A percentile compares a stretch with the other conserved stretches of the same genome.
Conservation (phyloP, 495 filamentous ascomycete species). For the Staphylotrichum longicolle region DNA sequence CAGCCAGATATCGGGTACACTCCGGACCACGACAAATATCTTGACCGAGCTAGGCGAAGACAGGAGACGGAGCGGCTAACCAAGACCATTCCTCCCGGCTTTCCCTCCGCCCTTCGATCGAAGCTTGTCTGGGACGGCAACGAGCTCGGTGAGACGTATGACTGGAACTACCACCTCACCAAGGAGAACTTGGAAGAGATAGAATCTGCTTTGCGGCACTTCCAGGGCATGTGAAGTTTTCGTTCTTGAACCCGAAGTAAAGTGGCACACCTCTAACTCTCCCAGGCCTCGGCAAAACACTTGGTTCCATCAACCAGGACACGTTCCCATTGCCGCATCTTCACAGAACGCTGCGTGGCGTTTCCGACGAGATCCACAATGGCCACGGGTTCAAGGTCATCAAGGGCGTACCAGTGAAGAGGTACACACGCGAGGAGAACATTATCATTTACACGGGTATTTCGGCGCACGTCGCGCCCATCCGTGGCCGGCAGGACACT, state of each 20-base stretch:
- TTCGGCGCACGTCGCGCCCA: slow-evolving; percentile 55
- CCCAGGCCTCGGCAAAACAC: slow-evolving; percentile 40
- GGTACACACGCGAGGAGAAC: slow-evolving; percentile 42
- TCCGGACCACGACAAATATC: slow-evolving; percentile 56
- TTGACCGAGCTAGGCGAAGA: slow-evolving; percentile 48
- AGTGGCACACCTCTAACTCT: slow-evolving; percentile 1
- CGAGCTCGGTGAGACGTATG: slow-evolving; percentile 46
- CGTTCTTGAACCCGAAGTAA: no score
- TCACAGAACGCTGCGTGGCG: slow-evolving; percentile 42
- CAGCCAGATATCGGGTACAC: slow-evolving; percentile 60
- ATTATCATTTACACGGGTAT: slow-evolving; percentile 63
- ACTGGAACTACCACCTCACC: slow-evolving; percentile 54
- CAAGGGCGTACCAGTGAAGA: slow-evolving; percentile 50
- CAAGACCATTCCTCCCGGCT: slow-evolving; percentile 49
- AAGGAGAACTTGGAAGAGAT: slow-evolving; percentile 54
- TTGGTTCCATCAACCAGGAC: slow-evolving; percentile 49
- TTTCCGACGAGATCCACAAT: slow-evolving; percentile 55
- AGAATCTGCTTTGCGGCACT: slow-evolving; percentile 52
- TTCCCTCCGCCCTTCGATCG: slow-evolving; percentile 48
- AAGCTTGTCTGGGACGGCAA: slow-evolving; percentile 60
- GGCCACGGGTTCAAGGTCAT: slow-evolving; percentile 64
- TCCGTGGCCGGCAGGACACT: slow-evolving; percentile 57
- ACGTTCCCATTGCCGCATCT: slow-evolving; percentile 60
- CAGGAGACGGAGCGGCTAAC: slow-evolving; percentile 43
- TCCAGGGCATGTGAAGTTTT: slow-evolving; percentile 44